phyloP scores from a whole-genome alignment of 495 filamentous ascomycete species.

The Penicillium canariense region DNA sequence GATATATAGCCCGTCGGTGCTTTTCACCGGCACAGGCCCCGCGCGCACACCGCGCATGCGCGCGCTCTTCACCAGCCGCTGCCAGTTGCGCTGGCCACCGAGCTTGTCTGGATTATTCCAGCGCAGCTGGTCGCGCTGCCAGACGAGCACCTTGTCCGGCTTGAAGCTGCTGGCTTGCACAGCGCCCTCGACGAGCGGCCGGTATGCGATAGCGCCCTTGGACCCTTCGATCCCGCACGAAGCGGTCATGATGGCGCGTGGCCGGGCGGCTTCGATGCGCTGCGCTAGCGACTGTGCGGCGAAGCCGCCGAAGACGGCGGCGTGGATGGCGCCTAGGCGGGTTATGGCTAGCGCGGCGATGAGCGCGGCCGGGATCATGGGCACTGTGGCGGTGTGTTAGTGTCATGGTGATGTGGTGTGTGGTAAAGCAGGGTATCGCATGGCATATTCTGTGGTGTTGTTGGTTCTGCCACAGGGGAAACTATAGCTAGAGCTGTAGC shows the following conservation, averaged over 20 bases:
- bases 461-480: neutral
- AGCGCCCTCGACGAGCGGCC: constrained; percentile 68
- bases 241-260: constrained; percentile 76
- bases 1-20: constrained; percentile 79
- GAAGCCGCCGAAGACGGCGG: constrained; percentile 92
- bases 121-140: constrained; percentile 71
- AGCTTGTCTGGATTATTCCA: constrained; percentile 67
- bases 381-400: constrained; percentile 56
- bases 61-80: constrained; percentile 67
- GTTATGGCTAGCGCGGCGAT: constrained; percentile 79
- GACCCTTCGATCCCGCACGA: constrained; percentile 89
- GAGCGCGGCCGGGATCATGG: constrained; percentile 88
- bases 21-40: constrained; percentile 70
- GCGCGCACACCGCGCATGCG: constrained; percentile 61
- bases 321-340: constrained; percentile 83
- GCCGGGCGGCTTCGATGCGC: constrained; percentile 78
- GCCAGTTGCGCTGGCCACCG: constrained; percentile 74
- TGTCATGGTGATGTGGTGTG: neutral
- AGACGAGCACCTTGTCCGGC: constrained; percentile 67
- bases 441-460: neutral
- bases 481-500: neutral
- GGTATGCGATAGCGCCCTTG: constrained; percentile 72
- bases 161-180: constrained; percentile 57
- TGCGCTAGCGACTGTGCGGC: constrained; percentile 79
- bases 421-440: too few species aligned